phyloP scores from a whole-genome alignment of 2,329 filamentous ascomycete species.

The Pseudogymnoascus sp. region DNA sequence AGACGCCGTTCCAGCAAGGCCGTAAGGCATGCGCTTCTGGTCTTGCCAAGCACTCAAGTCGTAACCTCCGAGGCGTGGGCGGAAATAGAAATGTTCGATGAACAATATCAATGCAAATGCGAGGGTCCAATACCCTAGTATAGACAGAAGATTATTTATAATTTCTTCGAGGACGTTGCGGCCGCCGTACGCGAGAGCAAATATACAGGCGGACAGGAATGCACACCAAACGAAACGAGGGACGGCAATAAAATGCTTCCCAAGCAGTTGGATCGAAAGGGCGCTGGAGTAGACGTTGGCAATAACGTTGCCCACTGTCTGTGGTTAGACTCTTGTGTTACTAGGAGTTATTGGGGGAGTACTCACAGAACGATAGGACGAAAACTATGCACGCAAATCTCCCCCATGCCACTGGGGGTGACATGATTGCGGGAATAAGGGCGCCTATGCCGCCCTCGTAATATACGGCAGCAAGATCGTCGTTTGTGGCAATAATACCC shows the following conservation, averaged over 20 bases:
- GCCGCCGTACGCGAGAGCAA: conserved; percentile 19
- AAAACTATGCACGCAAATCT: conserved; percentile 8
- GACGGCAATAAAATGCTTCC: conserved; percentile 18
- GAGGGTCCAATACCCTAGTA: conserved; percentile 23
- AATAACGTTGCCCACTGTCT: conserved; percentile 15
- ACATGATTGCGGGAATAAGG: conserved; percentile 1
- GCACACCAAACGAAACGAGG: conserved; percentile 21
- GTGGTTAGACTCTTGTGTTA: neutral
- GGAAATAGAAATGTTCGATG: conserved; percentile 20
- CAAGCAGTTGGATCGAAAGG: conserved; percentile 20
- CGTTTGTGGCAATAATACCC: neutral
- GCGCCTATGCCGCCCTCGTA: conserved; percentile 4
- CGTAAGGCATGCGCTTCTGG: conserved; percentile 18
- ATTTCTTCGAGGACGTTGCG: conserved; percentile 18
- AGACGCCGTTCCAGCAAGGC: conserved; percentile 16
- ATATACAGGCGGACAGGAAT: conserved; percentile 14
- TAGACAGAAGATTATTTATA: conserved; percentile 19
- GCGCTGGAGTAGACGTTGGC: conserved; percentile 21
- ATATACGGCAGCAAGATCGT: neutral
- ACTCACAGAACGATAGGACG: conserved; percentile 4
- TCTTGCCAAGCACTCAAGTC: conserved; percentile 21
- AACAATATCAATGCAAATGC: conserved; percentile 18
- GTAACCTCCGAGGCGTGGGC: conserved; percentile 18
- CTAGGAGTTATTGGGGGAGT: neutral
- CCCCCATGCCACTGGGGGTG: neutral